Evolutionary conservation across 495 filamentous ascomycete species (phyloP).

Genomic region (Annulohypoxylon bovei): DNA sequence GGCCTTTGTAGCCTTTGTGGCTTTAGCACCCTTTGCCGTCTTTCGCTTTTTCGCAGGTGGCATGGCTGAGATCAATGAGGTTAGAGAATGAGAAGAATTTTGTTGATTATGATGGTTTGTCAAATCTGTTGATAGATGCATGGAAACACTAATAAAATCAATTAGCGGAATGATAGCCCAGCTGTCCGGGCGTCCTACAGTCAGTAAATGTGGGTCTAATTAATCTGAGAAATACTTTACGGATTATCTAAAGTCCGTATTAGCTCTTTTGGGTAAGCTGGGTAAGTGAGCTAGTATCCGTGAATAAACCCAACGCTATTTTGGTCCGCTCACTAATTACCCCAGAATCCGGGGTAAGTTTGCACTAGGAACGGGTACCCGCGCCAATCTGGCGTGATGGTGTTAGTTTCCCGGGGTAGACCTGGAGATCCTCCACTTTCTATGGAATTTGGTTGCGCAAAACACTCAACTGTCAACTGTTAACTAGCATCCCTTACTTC

Average conservation of each 20-base stretch:
- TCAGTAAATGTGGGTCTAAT: background rate
- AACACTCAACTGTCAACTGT: no score
- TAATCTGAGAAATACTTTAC: background rate
- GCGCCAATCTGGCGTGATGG: background rate
- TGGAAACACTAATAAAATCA: background rate
- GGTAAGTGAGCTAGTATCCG: background rate
- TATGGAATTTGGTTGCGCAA: background rate
- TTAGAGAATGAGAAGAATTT: background rate
- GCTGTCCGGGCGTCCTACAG: background rate
- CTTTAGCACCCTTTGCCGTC: constrained; percentile 45
- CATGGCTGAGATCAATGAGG: constrained; percentile 37
- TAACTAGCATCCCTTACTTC: background rate
- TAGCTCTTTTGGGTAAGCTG: background rate
- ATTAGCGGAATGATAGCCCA: constrained; percentile 7
- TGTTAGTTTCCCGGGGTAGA: constrained; percentile 16
- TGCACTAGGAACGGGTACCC: background rate
- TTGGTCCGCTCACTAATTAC: constrained; percentile 5
- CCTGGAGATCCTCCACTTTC: background rate
- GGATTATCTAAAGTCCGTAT: constrained; percentile 13
- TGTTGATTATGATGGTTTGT: background rate
- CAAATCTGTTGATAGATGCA: background rate
- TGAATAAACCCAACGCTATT: background rate
- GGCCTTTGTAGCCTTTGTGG: constrained; percentile 33
- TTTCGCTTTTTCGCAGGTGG: constrained; percentile 63
- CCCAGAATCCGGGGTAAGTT: constrained; percentile 32